Evolutionary conservation across 1,284 basidiomycete species (phyloP).

Genomic region (Chalciporus sp.): DNA sequence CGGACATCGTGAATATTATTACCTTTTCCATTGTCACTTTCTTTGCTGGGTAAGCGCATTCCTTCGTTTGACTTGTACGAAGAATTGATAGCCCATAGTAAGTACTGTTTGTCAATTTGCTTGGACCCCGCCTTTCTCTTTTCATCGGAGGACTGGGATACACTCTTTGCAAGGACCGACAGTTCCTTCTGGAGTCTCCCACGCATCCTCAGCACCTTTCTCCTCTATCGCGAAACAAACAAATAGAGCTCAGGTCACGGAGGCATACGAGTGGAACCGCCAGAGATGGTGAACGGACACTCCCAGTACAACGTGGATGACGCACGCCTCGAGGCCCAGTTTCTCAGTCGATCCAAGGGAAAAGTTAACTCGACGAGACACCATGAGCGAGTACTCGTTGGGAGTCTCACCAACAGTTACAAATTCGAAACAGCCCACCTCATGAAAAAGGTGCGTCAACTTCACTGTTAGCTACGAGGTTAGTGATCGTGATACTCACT

Average conservation of each 20-base stretch:
- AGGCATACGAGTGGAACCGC: constrained; percentile 46
- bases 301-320: constrained; percentile 35
- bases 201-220: constrained; percentile 90
- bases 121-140: constrained; percentile 57
- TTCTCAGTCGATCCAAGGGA: constrained; percentile 64
- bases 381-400: constrained; percentile 80
- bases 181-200: constrained; percentile 91
- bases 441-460: constrained; percentile 95
- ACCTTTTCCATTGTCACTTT: constrained; percentile 51
- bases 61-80: too few relatives aligned
- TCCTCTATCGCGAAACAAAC: constrained; percentile 92
- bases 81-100: too few relatives aligned
- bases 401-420: constrained; percentile 87
- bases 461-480: too few relatives aligned
- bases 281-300: constrained; percentile 37
- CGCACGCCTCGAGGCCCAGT: constrained; percentile 43
- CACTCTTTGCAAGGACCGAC: constrained; percentile 83
- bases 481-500: too few relatives aligned
- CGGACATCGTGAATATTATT: constrained; percentile 40
- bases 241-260: constrained; percentile 71
- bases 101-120: constrained; percentile 53
- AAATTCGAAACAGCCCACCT: constrained; percentile 90
- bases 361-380: constrained; percentile 53
- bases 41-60: constrained; percentile 38
- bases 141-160: constrained; percentile 56